These are phyloP conservation scores for Colletotrichum horii DNA, from an alignment of 2,329 filamentous ascomycete species.

Conservation along the genomic window DNA sequence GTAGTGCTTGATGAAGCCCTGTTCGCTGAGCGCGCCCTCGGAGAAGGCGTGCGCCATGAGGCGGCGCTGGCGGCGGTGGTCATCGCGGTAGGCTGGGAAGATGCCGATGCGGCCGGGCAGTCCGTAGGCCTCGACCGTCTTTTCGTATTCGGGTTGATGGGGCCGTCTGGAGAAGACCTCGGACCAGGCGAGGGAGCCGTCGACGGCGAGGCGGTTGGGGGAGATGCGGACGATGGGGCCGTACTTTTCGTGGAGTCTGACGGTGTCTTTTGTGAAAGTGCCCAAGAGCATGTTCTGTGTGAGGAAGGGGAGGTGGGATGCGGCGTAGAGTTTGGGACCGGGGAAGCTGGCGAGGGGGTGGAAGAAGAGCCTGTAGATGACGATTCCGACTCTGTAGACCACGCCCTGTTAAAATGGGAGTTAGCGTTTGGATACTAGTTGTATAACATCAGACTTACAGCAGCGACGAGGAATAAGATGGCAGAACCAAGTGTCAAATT, in stretches of 20 bases:
- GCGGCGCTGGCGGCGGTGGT: constrained; percentile 24
- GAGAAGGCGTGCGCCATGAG: constrained; percentile 33
- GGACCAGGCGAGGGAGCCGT: neutral
- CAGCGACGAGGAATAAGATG: neutral
- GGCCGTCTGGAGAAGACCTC: neutral
- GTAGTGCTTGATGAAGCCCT: constrained; percentile 29
- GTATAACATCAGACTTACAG: neutral
- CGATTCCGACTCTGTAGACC: neutral
- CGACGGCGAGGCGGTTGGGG: neutral
- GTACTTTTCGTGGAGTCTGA: neutral
- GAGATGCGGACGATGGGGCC: neutral
- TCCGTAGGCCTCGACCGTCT: neutral
- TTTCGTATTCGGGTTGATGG: neutral
- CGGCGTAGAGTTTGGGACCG: neutral
- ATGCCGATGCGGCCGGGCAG: neutral
- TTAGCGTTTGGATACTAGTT: neutral
- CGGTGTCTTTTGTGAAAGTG: neutral
- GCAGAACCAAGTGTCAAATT: neutral
- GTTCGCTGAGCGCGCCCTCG: constrained; percentile 29
- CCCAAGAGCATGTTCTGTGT: neutral
- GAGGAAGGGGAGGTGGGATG: neutral
- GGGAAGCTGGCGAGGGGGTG: neutral
- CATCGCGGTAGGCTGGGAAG: neutral
- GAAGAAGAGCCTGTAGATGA: neutral
- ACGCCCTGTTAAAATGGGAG: neutral